Evolutionary conservation across 768 basidiomycete species (phyloP).

Genomic region (Mycena rosella): DNA sequence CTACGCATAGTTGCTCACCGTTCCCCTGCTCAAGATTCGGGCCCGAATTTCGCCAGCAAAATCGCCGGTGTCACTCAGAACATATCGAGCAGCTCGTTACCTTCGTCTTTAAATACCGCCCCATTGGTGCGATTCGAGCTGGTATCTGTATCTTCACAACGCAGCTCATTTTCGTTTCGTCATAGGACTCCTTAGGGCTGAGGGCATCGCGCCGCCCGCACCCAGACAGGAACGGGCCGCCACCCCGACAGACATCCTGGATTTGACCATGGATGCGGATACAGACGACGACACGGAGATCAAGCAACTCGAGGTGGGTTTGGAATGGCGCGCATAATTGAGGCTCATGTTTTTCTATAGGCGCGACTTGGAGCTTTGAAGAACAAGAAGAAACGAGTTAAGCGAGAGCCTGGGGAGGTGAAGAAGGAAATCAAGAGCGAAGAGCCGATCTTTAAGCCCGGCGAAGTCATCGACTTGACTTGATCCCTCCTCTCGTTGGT

Average conservation of each 20-base stretch:
- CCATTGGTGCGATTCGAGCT: conserved; percentile 18
- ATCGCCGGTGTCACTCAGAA: no score
- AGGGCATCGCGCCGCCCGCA: conserved; percentile 23
- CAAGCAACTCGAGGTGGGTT: conserved; percentile 19
- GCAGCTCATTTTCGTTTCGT: background rate
- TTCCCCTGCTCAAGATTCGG: conserved; percentile 9
- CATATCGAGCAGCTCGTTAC: background rate
- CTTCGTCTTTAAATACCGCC: conserved; percentile 27
- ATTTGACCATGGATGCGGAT: conserved; percentile 15
- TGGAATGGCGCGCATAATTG: background rate
- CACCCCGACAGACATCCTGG: conserved; percentile 4
- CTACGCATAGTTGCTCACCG: background rate
- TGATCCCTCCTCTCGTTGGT: no score
- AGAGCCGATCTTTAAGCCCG: conserved; percentile 2
- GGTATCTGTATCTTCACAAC: no score
- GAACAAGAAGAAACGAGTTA: conserved; percentile 22
- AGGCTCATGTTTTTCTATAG: background rate
- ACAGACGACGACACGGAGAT: conserved; percentile 12
- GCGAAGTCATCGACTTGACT: conserved; percentile 32
- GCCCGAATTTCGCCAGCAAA: conserved; percentile 3
- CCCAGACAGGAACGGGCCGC: background rate
- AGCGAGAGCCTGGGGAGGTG: conserved; percentile 11
- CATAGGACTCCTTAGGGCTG: conserved; percentile 12
- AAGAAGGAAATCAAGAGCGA: conserved; percentile 29
- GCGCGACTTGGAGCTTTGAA: conserved; percentile 4